Percentiles rank a stretch among this genome's conserved stretches.
These are phyloP conservation scores for Croton setiger DNA, from an alignment of 441 rosid genomes.

Conservation along the genomic window DNA sequence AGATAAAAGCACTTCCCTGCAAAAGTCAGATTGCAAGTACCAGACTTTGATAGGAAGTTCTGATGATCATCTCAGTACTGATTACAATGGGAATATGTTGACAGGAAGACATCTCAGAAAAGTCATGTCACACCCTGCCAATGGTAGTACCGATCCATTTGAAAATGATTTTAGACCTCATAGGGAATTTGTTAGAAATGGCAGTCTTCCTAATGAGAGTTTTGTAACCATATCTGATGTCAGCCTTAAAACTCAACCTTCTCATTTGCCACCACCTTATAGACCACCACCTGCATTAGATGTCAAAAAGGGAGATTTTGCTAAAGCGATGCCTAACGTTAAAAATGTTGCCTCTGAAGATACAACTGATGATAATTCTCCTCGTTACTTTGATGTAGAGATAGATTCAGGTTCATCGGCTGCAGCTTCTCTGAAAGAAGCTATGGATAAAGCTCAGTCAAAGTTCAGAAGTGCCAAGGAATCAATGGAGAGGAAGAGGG, in stretches of 20 bases:
- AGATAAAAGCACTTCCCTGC: constrained; percentile 41
- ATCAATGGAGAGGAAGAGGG: constrained; percentile 60
- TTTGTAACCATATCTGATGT: constrained; percentile 80
- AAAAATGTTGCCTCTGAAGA: constrained; percentile 41
- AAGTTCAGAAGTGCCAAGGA: constrained; percentile 66
- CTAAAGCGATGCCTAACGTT: constrained; percentile 31
- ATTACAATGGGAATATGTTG: constrained; percentile 28
- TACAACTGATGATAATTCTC: constrained; percentile 46
- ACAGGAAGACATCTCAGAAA: constrained; percentile 44
- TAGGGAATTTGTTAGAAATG: constrained; percentile 35
- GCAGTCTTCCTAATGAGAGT: constrained; percentile 38
- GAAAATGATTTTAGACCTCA: constrained; percentile 29
- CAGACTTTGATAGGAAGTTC: constrained; percentile 20
- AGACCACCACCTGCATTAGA: constrained; percentile 63
- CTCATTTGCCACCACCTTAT: constrained; percentile 78
- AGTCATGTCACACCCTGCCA: constrained; percentile 45
- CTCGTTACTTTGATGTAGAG: constrained; percentile 81
- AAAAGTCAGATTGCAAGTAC: constrained; percentile 26
- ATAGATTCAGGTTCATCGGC: constrained; percentile 74
- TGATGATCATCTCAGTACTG: constrained; percentile 35
- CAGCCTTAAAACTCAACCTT: constrained; percentile 74
- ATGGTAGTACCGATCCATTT: constrained; percentile 22
- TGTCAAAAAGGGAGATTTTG: constrained; percentile 35
- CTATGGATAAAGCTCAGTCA: constrained; percentile 77
- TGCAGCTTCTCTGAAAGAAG: constrained; percentile 72